phyloP scores from a whole-genome alignment of 306 rosid species.

The Sicyos baderoa region DNA sequence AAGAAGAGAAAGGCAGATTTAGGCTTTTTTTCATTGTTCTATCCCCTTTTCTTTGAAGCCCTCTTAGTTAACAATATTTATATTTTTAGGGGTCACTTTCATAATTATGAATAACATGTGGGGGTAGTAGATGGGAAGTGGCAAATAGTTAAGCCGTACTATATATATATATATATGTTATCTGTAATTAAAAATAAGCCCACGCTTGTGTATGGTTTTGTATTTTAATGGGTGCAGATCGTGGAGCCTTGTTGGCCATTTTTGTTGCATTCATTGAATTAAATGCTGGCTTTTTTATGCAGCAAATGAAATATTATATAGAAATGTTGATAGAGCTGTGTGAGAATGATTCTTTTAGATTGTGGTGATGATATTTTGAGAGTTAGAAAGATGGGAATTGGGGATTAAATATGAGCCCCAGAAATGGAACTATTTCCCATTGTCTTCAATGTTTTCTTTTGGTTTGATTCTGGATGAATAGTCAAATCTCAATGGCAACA shows the following conservation, averaged over 20 bases:
- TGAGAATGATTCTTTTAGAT: neutral
- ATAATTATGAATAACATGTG: neutral
- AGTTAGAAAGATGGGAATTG: neutral
- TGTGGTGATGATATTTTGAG: neutral
- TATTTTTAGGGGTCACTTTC: neutral
- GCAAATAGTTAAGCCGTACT: neutral
- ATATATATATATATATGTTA: neutral
- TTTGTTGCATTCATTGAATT: neutral
- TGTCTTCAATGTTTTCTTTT: neutral
- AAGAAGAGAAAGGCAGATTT: constrained; percentile 5
- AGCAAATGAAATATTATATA: neutral
- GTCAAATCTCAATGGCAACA: neutral
- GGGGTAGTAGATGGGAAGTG: neutral
- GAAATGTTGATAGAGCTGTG: neutral
- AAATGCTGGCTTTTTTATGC: neutral
- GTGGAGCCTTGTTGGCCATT: constrained; percentile 15
- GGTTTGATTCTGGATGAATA: too few species aligned
- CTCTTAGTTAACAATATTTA: neutral
- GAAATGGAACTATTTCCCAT: neutral
- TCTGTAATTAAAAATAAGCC: neutral
- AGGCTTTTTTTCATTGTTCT: neutral
- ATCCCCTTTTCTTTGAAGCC: too few species aligned
- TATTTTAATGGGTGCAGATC: constrained; percentile 6
- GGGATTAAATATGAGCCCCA: neutral
- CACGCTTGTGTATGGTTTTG: neutral